A percentile compares a stretch with the other conserved stretches of the same genome.
These are phyloP conservation scores for Castanea crenata DNA, from an alignment of 306 rosid genomes.

Conservation along the genomic window DNA sequence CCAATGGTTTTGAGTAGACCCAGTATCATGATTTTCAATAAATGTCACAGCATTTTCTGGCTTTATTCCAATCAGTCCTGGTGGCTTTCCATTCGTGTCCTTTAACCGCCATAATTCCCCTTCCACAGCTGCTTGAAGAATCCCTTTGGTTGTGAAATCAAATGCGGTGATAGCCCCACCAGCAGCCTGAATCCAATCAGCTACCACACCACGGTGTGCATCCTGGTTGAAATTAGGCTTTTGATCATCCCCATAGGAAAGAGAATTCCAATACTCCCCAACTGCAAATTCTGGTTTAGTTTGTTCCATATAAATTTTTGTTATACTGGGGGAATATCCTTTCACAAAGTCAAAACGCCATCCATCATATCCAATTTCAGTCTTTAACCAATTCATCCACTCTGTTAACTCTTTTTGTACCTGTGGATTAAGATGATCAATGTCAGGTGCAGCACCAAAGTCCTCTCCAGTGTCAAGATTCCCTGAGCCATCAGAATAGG, in stretches of 20 bases:
- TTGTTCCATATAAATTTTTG: constrained; percentile 50
- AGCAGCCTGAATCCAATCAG: constrained; percentile 33
- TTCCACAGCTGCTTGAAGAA: constrained; percentile 52
- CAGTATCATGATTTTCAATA: constrained; percentile 77
- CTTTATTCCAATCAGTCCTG: constrained; percentile 72
- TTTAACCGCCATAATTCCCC: constrained; percentile 64
- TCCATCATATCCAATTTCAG: constrained; percentile 66
- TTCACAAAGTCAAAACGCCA: constrained; percentile 76
- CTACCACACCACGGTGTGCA: constrained; percentile 28
- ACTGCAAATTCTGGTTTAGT: constrained; percentile 75
- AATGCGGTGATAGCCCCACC: constrained; percentile 49
- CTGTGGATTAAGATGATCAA: constrained; percentile 73
- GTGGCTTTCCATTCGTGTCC: constrained; percentile 52
- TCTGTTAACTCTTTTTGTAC: constrained; percentile 67
- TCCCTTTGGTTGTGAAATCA: constrained; percentile 52
- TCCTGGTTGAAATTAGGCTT: constrained; percentile 45
- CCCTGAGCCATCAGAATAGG: constrained; percentile 74
- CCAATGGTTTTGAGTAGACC: constrained; percentile 57
- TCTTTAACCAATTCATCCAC: constrained; percentile 80
- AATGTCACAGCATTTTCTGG: constrained; percentile 78
- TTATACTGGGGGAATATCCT: constrained; percentile 60
- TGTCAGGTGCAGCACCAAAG: constrained; percentile 48
- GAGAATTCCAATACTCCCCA: constrained; percentile 65
- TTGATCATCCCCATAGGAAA: constrained; percentile 29
- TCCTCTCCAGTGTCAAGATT: constrained; percentile 54